phyloP scores from a whole-genome alignment of 176 grass and related monocot genomes.

The Triticum timopheevii region DNA sequence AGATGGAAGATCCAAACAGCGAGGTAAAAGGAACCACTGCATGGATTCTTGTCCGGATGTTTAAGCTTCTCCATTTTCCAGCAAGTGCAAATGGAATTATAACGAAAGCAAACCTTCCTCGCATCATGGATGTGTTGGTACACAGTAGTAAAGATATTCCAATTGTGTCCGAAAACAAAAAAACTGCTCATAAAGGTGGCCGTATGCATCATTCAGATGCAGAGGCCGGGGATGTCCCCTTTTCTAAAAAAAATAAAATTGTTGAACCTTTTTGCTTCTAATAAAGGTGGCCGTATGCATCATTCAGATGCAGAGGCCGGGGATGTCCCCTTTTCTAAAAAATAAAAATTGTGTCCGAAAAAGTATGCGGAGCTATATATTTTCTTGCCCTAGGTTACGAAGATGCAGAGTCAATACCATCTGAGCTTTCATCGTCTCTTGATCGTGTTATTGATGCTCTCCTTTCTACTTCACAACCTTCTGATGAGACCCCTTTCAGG shows the following conservation, averaged over 20 bases:
- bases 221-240: no score
- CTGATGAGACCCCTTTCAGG: slow-evolving; percentile 53
- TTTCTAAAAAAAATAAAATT: slow-evolving; percentile 3
- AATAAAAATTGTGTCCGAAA: slow-evolving; percentile 67
- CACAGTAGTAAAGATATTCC: slow-evolving; percentile 72
- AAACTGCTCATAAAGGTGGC: no score
- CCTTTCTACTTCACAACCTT: slow-evolving; percentile 63
- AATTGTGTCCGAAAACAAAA: slow-evolving; percentile 73
- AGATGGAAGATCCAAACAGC: slow-evolving; percentile 66
- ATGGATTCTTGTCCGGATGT: slow-evolving; percentile 84
- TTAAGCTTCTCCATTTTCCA: slow-evolving; percentile 71
- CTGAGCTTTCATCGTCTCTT: slow-evolving; percentile 67
- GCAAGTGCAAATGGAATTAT: slow-evolving; percentile 59
- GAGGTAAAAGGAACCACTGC: slow-evolving; percentile 84
- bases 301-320: no score
- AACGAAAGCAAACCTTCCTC: slow-evolving; percentile 67
- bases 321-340: no score
- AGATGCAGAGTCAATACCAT: slow-evolving; percentile 50
- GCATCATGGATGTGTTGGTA: slow-evolving; percentile 66
- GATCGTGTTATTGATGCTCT: slow-evolving; percentile 62
- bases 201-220: no score
- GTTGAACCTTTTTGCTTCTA: slow-evolving; percentile 3
- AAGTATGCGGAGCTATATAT: slow-evolving; percentile 47
- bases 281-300: no score
- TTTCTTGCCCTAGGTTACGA: slow-evolving; percentile 60